Evolutionary conservation across 805 yeast species (phyloP), one percentile per base, ranked within the genome.

Genomic region (Tanozyma kutaoensis): DNA sequence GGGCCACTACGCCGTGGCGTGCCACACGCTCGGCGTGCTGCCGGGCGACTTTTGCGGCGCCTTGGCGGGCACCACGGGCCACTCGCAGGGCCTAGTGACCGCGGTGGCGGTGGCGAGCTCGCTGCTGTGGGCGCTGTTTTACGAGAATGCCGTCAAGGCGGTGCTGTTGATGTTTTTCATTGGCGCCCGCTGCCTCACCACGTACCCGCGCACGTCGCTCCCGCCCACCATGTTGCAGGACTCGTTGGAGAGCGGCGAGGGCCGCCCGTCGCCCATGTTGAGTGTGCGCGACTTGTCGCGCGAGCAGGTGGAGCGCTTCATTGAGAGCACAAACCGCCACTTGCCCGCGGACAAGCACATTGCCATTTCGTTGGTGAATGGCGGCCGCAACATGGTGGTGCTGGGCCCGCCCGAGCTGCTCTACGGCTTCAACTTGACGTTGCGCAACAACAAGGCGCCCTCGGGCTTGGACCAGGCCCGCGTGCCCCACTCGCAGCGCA

Each of bases 391-490:
- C 56, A 68, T 85, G 60, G 98, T 91, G 31, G 85, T 88, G 25
- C 72, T 93, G 14, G 99, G 99, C 53, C 98, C 97, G 26, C 97
- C 99, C 31, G 95, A 86, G 67, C 85, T 97, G 3, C 65, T 91
- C 35, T 91, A 88, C 45, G 99, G 99, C 66, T 70, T 91, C 45
- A 86, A 86, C 58, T 68, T 91, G 47, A 70, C 88, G 34, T 67
- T 91, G 53, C 76, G 98, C 66, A 81, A 82, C 60, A 84, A 84
- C 33, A 91, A 91, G 62, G 96, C 96, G 27, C 80, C 93, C 24
- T 63, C 91, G 25, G 97, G 96, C 30, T 69, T 82, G 43, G 94
- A 88, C 49, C 98, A 91, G 67, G 76, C 94, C 31, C 76, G 97
- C 63, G 71, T 91, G 33, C 99, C 99, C 31, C 68, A 62, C 62